Evolutionary conservation across 768 basidiomycete genomes (phyloP), one percentile per base, ranked within the genome.

Genomic region (Mycena vitilis): DNA sequence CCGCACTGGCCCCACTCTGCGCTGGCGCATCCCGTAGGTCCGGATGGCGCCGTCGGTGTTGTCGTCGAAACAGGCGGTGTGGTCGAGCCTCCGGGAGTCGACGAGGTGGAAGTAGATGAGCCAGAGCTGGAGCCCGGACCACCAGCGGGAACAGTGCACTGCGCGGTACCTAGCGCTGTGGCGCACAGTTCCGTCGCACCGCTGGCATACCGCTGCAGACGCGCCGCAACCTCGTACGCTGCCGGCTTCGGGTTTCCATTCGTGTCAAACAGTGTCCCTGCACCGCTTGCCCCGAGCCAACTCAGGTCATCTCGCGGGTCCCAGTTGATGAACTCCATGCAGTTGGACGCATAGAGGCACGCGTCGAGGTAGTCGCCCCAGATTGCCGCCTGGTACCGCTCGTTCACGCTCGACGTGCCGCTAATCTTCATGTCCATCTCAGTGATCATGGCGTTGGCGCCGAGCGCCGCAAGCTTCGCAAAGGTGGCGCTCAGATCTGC

Each of bases 311-410:
- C 67, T 10, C 66, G 56, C 6, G 67, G 62, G 45, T 69, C 67
- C 67, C 67, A 69, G 62, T 59, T 69, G 62, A 69, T 64, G 51
- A 69, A 69, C 49, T 69, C 67, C 51, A 59, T 45, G 67, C 67
- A 69, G 56, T 69, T 69, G 34, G 67, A 58, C 16, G 67, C 67
- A 34, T 59, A 69, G 38, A 69, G 62, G 37, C 67, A 69, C 12
- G 66, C 66, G 23, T 69, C 67, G 34, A 69, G 47, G 48, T 69
- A 69, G 51, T 69, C 67, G 30, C 67, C 67, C 67, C 67, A 69
- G 52, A 69, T 64, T 2, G 67, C 67, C 8, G 67, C 67, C 51
- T 69, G 62, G 42, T 64, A 69, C 5, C 67, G 67, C 30, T 59
- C 62, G 37, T 53, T 34, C 20, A 56, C 48, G 1, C 20, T 23